These are phyloP conservation scores for Cryptosporidium ryanae DNA, from an alignment of 169 alveolate genomes.

Conservation along the genomic window DNA sequence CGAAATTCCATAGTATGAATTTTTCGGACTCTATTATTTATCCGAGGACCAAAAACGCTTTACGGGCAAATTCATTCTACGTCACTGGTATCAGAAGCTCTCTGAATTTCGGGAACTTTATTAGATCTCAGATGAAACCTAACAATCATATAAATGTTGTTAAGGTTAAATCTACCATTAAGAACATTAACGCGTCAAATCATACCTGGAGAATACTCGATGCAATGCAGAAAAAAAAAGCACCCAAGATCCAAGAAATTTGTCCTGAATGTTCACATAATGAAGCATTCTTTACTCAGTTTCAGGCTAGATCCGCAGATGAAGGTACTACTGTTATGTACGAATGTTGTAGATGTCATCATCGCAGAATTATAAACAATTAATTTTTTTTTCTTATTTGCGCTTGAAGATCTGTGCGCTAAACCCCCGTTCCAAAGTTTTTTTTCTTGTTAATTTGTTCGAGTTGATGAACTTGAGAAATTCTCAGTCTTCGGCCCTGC, in stretches of 20 bases:
- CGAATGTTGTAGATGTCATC: conserved; percentile 85
- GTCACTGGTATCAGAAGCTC: conserved; percentile 49
- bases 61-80: neutral
- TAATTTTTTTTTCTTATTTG: conserved; percentile 39
- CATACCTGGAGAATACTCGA: conserved; percentile 62
- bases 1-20: conserved; percentile 9
- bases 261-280: conserved; percentile 87
- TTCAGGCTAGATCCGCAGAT: conserved; percentile 90
- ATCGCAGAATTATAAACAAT: conserved; percentile 84
- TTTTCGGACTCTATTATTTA: conserved; percentile 14
- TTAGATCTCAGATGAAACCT: conserved; percentile 44
- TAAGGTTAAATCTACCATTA: neutral
- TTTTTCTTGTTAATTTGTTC: conserved; percentile 2
- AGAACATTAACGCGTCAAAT: conserved; percentile 2
- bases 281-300: conserved; percentile 83
- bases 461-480: conserved; percentile 44
- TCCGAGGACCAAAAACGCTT: neutral
- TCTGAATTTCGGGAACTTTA: conserved; percentile 2
- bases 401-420: neutral
- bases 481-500: conserved; percentile 5
- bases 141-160: neutral
- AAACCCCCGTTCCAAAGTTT: neutral
- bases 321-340: conserved; percentile 90
- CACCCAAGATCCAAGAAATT: conserved; percentile 77
- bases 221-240: conserved; percentile 77